Base-by-base conservation (phyloP, 768 basidiomycete genomes). In the Termitomyces heimii region DNA sequence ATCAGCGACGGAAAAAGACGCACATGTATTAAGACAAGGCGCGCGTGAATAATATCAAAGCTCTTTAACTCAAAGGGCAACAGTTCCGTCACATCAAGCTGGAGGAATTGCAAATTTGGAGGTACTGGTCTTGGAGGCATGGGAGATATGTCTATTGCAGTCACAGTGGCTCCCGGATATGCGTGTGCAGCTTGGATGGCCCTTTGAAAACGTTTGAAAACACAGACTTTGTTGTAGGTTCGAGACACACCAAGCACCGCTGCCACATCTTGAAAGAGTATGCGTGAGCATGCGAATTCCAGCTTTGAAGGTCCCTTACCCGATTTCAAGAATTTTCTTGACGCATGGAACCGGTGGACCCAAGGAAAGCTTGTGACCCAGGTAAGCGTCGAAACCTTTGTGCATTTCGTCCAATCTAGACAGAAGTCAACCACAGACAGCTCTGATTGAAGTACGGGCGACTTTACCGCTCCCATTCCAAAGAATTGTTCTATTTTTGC, bases 291-390 rank as follows among this genome's bases (percentile, higher is more conserved):
- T 18, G n/a, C 34, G 12, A 42, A 16, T 20, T 13, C 9, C 13
- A 5, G 5, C 37, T 14, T n/a, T 9, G 10, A 8, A 6, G 16
- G 10, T 3, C 1, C 24, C 43, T 35, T 22, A 48, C 47, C 53
- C 39, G 3, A 58, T 45, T 24, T 58, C 45, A 26, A 54, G 53
- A 29, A 58, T 54, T 34, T 43, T 24, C 14, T 34, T 43, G 18
- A 22, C 31, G 18, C 53, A 4, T 7, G 13, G 14, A 13, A 24
- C 32, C 2, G 12, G 20, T 24, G 48, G 16, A 4, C 45, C 45
- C 28, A 45, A 40, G 5, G 56, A 53, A 5, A 57, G 37, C 43
- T 48, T 57, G 20, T 53, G 56, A n/a, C 45, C 51, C 2, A 57
- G 4, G 18, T 57, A 53, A 14, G 2, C 24, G 14, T 34, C 22